Percentiles rank a stretch among this genome's conserved stretches.
Evolutionary conservation across 2,329 filamentous ascomycete species (phyloP).

Genomic region (Colletotrichum kahawae): DNA sequence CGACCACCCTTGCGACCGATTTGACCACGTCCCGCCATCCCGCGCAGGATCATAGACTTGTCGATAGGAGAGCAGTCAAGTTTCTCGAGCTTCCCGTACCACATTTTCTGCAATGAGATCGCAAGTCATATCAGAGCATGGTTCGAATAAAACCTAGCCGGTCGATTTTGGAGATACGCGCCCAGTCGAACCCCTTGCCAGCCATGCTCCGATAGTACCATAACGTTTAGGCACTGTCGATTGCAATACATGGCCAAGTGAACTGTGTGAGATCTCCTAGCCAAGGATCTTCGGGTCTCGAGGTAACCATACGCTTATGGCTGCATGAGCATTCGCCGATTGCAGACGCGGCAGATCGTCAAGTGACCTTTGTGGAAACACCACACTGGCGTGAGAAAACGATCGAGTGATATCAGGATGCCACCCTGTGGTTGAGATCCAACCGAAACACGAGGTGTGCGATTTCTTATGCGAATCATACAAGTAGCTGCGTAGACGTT

Average conservation of each 20-base stretch:
- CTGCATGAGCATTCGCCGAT: not conserved
- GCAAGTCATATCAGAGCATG: not conserved
- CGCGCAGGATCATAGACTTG: not conserved
- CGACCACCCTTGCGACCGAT: not conserved
- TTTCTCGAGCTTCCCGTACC: not conserved
- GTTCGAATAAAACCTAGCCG: not conserved
- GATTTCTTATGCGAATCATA: not conserved
- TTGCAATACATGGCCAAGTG: not conserved
- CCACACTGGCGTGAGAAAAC: not conserved
- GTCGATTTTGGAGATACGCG: not conserved
- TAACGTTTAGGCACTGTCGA: not conserved
- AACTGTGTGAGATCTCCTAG: not conserved
- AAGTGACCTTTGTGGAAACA: not conserved
- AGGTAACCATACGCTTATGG: conserved; percentile 1
- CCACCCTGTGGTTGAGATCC: not conserved
- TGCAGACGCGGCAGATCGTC: conserved; percentile 9
- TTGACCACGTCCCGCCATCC: not conserved
- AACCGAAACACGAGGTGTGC: not conserved
- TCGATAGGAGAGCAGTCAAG: not conserved
- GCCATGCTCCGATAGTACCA: not conserved
- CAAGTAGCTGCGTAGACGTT: not conserved
- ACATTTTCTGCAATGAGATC: not conserved
- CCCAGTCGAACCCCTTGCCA: not conserved
- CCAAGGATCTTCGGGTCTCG: not conserved
- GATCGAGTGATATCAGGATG: not conserved